Base-by-base conservation (phyloP, 352 stramenopile species). In the Saprolegnia parasitica region DNA sequence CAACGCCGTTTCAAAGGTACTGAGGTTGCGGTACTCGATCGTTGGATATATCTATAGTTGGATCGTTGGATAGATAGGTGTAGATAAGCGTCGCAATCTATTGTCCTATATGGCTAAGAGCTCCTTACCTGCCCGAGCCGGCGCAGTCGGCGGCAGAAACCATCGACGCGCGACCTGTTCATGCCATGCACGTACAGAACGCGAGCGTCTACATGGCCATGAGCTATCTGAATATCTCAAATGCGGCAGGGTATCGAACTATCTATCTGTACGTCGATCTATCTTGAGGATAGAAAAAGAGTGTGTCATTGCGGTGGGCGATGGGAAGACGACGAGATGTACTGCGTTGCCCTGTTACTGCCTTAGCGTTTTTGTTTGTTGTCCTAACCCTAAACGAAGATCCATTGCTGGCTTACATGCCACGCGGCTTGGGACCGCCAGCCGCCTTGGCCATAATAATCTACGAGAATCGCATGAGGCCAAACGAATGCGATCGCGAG, bases 381-480 rank as follows among this genome's bases (percentile, higher is more conserved):
- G 13, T 49, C 18, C 42, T 49, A 49, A 49, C 42, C 42, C 42
- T 49, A 49, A 49, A 49, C 35, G 11, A 24, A 42, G 24, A 60
- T 15, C 52, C 24, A 29, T 55, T 29, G 24, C 3, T 18, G 3
- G 1, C 32, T 88, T 86, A 89, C 77, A 78, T 79, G 73, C 84
- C 81, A 72, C 87, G 86, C 56, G 91, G 90, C 86, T 98, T 98
- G 24, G 95, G 95, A 45, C 95, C 95, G 37, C 95, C 95, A 42
- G 95, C 95, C 50, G 92, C 79, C 81, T 98, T 98, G 71, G 88
- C 83, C 98, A 99, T 99, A 87, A 99, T 99, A 81, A 99, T 99
- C 84, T 60, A n/a, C n/a, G n/a, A n/a, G n/a, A n/a, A n/a, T n/a
- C n/a, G n/a, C n/a, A n/a, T n/a, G n/a, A n/a, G n/a, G n/a, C n/a